phyloP scores from a whole-genome alignment of 306 rosid species.

The Citrullus mucosospermus region DNA sequence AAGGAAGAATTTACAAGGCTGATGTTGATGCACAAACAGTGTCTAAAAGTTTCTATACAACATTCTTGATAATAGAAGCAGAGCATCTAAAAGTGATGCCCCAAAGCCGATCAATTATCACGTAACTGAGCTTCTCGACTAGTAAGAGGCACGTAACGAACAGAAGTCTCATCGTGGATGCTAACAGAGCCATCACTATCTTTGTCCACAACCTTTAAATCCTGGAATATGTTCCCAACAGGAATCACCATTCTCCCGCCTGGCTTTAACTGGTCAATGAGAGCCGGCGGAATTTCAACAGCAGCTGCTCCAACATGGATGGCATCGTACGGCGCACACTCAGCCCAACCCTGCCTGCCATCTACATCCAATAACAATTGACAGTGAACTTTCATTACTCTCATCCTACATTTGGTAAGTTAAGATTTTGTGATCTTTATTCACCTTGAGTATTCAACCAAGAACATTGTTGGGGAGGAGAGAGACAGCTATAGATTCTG shows the following conservation, averaged over 20 bases:
- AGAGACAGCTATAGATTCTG: too few relatives aligned
- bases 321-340: slow-evolving; percentile 77
- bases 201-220: slow-evolving; percentile 80
- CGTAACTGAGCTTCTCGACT: slow-evolving; percentile 70
- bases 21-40: background rate
- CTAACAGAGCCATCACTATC: slow-evolving; percentile 55
- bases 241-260: slow-evolving; percentile 98
- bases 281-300: slow-evolving; percentile 69
- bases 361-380: slow-evolving; percentile 28
- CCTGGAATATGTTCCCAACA: slow-evolving; percentile 73
- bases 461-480: too few relatives aligned
- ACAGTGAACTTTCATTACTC: background rate
- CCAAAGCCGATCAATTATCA: slow-evolving; percentile 12
- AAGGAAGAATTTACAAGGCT: background rate
- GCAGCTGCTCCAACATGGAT: slow-evolving; percentile 98
- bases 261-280: slow-evolving; percentile 74
- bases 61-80: background rate
- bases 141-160: slow-evolving; percentile 88
- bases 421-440: too few relatives aligned
- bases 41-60: background rate
- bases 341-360: slow-evolving; percentile 88
- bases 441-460: too few relatives aligned
- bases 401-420: too few relatives aligned
- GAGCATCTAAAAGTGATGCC: background rate
- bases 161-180: slow-evolving; percentile 51